phyloP scores from a whole-genome alignment of 2,329 filamentous ascomycete species.

The Fusarium goolgardi region DNA sequence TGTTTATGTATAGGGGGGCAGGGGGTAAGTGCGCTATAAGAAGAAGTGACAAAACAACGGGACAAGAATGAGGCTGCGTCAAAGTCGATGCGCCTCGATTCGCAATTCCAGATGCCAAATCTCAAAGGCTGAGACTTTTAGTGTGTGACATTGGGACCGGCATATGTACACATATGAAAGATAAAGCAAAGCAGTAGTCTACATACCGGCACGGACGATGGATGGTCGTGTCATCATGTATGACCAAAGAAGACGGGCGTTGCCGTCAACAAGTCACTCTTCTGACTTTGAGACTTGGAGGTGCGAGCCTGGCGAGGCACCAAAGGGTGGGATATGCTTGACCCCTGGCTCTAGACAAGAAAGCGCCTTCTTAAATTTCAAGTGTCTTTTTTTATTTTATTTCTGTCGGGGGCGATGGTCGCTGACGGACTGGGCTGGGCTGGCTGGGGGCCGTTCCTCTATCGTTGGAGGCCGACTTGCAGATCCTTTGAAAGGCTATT shows the following conservation, averaged over 20 bases:
- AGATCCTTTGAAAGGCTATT: constrained; percentile 31
- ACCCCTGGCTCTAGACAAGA: constrained; percentile 30
- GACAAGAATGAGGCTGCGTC: constrained; percentile 34
- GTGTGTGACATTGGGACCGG: constrained; percentile 15
- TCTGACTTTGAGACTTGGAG: constrained; percentile 33
- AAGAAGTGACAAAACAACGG: constrained; percentile 19
- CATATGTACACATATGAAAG: constrained; percentile 8
- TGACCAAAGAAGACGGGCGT: constrained; percentile 28
- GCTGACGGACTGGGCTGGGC: constrained; percentile 27
- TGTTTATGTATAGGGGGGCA: constrained; percentile 30
- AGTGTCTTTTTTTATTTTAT: constrained; percentile 15
- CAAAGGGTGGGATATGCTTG: constrained; percentile 27
- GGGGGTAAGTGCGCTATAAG: constrained; percentile 24
- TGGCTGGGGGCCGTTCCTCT: constrained; percentile 27
- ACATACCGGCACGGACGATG: constrained; percentile 71
- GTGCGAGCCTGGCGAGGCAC: constrained; percentile 28
- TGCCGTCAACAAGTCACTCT: constrained; percentile 37
- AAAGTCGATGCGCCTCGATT: constrained; percentile 24
- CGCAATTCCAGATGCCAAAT: constrained; percentile 8
- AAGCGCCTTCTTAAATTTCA: constrained; percentile 23
- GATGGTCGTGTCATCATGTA: constrained; percentile 68
- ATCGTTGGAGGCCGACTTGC: constrained; percentile 9
- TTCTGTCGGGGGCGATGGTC: constrained; percentile 15
- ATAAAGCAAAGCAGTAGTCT: constrained; percentile 1
- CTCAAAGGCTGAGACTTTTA: constrained; percentile 18